Base-by-base conservation (phyloP, 2,329 filamentous ascomycete species). In the Colletotrichum neosansevieriae region DNA sequence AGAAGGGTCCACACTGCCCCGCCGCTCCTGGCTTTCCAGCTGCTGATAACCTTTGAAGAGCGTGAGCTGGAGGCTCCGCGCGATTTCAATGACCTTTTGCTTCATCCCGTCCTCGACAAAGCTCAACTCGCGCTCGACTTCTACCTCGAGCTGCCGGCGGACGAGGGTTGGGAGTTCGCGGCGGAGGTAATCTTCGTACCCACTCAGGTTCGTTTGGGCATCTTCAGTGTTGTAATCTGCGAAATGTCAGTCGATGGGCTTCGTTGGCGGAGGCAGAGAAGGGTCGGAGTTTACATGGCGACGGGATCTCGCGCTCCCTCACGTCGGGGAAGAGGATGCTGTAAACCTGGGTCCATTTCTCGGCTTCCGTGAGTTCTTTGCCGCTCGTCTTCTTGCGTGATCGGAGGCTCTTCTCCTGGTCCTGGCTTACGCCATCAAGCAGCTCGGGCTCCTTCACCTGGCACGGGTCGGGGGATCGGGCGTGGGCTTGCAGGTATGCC, bases 261-360 rank as follows among this genome's bases (percentile, higher is more conserved):
- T 12, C 19, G 7, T 13, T 6, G 19, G 29, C 1, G 19, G 0
- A 1, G 10, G n/a, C 0, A 13, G 19, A 17, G 47, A 13, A 7
- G 3, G 1, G 29, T 29, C 29, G 9, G 9, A 10, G 13, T 68
- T 57, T 24, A 71, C 70, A 70, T 2, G 70, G 70, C 6, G 68
- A 69, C 7, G 70, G 70, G 0, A 71, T 71, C 7, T 71, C 68
- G n/a, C 73, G 63, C 57, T 70, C 63, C 13, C 59, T 60, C 19
- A 68, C 76, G 13, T 73, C 74, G 0, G 79, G 78, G 38, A 82
- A 82, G 1, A 82, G 71, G 0, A 80, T 70, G 3, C 73, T 71
- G 70, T 79, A 82, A 17, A 79, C 76, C 38, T 79, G 76, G 5
- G 67, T 70, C 80, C 80, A 82, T 53, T 79, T 80, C 49, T 81